Evolutionary conservation across 2,329 filamentous ascomycete species (phyloP), one percentile per base, ranked within the genome.

Genomic region (Arthrobotrys sinensis): DNA sequence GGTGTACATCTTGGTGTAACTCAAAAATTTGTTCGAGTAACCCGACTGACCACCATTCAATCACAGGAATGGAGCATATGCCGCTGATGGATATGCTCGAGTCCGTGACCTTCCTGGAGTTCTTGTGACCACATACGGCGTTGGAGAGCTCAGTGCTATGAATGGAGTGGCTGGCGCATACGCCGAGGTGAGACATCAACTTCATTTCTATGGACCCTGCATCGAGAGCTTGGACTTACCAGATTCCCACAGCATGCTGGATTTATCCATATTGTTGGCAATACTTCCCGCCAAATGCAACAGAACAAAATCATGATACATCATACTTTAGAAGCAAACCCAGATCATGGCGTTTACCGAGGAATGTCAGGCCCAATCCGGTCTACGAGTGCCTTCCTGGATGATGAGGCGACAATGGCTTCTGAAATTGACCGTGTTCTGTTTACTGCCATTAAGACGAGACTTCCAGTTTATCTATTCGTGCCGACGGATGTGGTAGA

Each of bases 131-230:
- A 87, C 86, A 0, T 88, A 87, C 80, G 87, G 86, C 10, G 86
- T 87, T 7, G 87, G 87, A 7, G 87, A 88, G 81, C 82, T 88
- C n/a, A 89, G 88, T 2, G 88, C 88, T 4, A 85, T 90, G 81
- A 90, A 90, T 80, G 88, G 87, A 40, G 86, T 89, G 79, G 88
- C 88, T 1, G 89, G 89, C 0, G 87, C 88, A 2, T 90, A 87
- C 81, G 86, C 88, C 8, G 89, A 90, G 82, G 76, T 79, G n/a
- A 55, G 57, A 45, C 14, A 43, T 24, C 2, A 19, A 28, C 14
- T 36, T 43, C 4, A 28, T 40, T 8, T 12, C 21, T 21, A n/a
- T 28, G 4, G 10, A 32, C 36, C 16, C 16, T 12, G 19, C 7
- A 2, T 6, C 8, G 36, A 4, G 24, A 28, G 36, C 36, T 11